Evolutionary conservation across 306 rosid species (phyloP).

Genomic region (Vicia sativa): DNA sequence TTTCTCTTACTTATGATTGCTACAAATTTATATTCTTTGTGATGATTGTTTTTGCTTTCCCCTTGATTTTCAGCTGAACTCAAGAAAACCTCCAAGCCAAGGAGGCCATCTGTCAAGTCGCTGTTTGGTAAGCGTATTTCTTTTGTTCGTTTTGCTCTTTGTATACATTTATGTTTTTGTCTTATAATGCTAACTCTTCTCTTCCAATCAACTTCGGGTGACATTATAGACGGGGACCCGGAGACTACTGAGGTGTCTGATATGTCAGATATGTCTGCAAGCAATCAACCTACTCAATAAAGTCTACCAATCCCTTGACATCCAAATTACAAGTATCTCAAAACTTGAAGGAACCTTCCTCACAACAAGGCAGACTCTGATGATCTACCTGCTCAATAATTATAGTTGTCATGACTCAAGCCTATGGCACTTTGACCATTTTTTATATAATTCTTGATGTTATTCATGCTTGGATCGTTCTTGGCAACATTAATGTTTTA

Average conservation of each 20-base stretch:
- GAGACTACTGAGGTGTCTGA: constrained; percentile 58
- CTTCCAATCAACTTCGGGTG: constrained; percentile 34
- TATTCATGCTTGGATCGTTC: constrained; percentile 36
- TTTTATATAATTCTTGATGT: constrained; percentile 32
- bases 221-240: constrained; percentile 55
- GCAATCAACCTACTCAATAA: constrained; percentile 45
- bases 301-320: constrained; percentile 60
- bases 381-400: constrained; percentile 13
- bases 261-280: constrained; percentile 38
- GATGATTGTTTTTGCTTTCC: constrained; percentile 24
- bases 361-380: constrained; percentile 36
- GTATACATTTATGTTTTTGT: neutral
- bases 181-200: neutral
- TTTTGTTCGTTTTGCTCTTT: neutral
- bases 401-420: constrained; percentile 31
- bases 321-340: constrained; percentile 50
- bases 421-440: constrained; percentile 26
- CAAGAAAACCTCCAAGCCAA: constrained; percentile 71
- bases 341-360: constrained; percentile 36
- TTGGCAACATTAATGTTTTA: constrained; percentile 32
- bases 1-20: neutral
- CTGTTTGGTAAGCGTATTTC: constrained; percentile 65
- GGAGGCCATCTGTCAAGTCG: constrained; percentile 77
- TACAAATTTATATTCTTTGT: neutral
- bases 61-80: constrained; percentile 63